Base-by-base conservation (phyloP, 2,329 filamentous ascomycete species). In the Penicillium brasilianum region DNA sequence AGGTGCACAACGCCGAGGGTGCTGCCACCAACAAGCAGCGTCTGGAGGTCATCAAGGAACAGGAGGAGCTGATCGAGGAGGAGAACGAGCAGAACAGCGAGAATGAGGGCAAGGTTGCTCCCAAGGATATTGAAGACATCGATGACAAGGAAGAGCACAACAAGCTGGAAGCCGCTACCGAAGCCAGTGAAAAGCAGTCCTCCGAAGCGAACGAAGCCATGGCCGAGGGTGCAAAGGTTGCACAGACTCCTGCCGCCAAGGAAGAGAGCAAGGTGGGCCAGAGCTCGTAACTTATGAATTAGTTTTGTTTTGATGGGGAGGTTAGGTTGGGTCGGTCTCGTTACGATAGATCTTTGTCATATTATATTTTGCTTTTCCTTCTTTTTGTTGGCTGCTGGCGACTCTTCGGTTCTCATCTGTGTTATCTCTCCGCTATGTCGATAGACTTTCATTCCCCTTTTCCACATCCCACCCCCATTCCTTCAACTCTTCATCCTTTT, bases 21-120 rank as follows among this genome's bases (percentile, higher is more conserved):
- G 94, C 93, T 11, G 95, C 95, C 25, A 99, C 95, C 67, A 99
- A 99, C 87, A 97, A 96, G 85, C 95, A 98, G 84, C 90, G 95
- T 76, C 90, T 99, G 44, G 95, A 99, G 82, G 95, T 99, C 16
- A 86, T 99, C 75, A 96, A 93, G 85, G 95, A 99, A 82, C 95
- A 99, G 82, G 91, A 99, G 78, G 95, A 97, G 76, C 87, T 99
- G 65, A 99, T 99, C 60, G 90, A 97, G 66, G 95, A 99, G 76
- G 95, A 99, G 83, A 96, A 94, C 66, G 87, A 95, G 82, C 94
- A 99, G 81, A 91, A 91, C 72, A 86, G 93, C 74, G 87, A 90
- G 76, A 92, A 91, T 78, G 88, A 91, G 76, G 88, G 88, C 71
- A 87, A 87, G 43, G 91, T 89, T 14, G 89, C 89, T 9, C 91